Evolutionary conservation across 2,329 filamentous ascomycete genomes (phyloP).

Genomic region (Ilyonectria destructans): DNA sequence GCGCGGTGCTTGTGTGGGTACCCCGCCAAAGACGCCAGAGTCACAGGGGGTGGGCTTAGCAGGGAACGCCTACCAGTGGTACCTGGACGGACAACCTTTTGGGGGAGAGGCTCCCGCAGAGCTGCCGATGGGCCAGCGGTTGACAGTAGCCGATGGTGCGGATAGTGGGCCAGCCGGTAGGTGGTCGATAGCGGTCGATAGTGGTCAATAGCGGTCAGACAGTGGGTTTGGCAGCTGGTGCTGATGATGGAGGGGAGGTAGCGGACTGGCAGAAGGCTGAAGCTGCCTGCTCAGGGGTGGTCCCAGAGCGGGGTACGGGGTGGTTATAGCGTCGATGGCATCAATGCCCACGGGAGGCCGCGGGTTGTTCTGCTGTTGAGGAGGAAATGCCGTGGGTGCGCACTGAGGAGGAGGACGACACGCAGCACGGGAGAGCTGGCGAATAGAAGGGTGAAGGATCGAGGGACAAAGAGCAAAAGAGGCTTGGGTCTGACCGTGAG

Average conservation of each 20-base stretch:
- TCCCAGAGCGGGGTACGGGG: constrained; percentile 48
- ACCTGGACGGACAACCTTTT: constrained; percentile 15
- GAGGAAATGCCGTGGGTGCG: constrained; percentile 13
- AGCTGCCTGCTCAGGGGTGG: constrained; percentile 38
- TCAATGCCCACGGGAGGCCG: constrained; percentile 20
- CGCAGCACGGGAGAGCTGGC: constrained; percentile 5
- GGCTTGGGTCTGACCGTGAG: constrained; percentile 11
- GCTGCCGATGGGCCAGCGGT: constrained; percentile 16
- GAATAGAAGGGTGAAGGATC: constrained; percentile 18
- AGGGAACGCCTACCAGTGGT: constrained; percentile 15
- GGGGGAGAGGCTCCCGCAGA: constrained; percentile 9
- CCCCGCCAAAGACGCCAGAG: constrained; percentile 47
- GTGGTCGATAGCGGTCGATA: constrained; percentile 14
- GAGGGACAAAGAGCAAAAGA: not conserved
- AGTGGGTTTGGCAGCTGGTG: constrained; percentile 19
- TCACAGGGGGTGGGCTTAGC: constrained; percentile 43
- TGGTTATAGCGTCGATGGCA: constrained; percentile 46
- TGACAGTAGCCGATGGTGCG: constrained; percentile 9
- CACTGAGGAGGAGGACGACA: not conserved
- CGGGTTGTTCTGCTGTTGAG: constrained; percentile 2
- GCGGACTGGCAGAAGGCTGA: constrained; percentile 32
- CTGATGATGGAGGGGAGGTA: constrained; percentile 22
- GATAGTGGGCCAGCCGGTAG: constrained; percentile 7
- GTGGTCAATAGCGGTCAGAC: not conserved
- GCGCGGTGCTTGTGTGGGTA: constrained; percentile 57